Evolutionary conservation across 805 yeast species (phyloP).

Genomic region (Schizosaccharomyces lindneri): DNA sequence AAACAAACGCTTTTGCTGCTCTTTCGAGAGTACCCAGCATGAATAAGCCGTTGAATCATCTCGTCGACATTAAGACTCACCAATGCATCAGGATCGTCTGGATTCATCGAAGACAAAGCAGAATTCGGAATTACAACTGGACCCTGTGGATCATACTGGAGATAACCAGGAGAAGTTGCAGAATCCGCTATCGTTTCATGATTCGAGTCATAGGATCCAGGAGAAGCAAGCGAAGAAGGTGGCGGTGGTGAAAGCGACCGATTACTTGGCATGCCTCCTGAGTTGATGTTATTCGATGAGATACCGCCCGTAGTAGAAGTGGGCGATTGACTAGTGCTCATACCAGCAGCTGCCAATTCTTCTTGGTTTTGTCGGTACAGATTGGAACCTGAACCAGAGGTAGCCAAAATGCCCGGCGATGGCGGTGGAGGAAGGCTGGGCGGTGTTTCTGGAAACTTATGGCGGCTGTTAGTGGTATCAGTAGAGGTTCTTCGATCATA

Average conservation of each 20-base stretch:
- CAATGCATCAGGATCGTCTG: neutral
- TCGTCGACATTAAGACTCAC: constrained; percentile 43
- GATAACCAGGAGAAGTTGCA: neutral
- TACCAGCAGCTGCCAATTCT: too few relatives aligned
- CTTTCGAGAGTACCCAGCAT: constrained; percentile 90
- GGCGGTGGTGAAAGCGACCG: neutral
- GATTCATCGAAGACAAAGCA: neutral
- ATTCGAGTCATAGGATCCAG: neutral
- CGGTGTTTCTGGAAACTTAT: neutral
- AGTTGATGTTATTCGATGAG: neutral
- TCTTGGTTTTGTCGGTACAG: too few relatives aligned
- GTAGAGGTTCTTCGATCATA: neutral
- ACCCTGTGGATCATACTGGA: neutral
- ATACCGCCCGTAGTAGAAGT: neutral
- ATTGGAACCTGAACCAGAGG: neutral
- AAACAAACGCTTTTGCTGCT: constrained; percentile 72
- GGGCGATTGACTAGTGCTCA: neutral
- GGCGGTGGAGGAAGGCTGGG: neutral
- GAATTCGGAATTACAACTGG: neutral
- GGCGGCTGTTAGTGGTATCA: neutral
- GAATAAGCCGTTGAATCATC: constrained; percentile 67
- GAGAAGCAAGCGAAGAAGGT: neutral
- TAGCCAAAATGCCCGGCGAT: neutral
- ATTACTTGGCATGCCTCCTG: too few relatives aligned
- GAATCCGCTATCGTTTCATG: neutral